Evolutionary conservation across 2,329 filamentous ascomycete species (phyloP), one percentile per base, ranked within the genome.

Genomic region (Penicillium sp.): DNA sequence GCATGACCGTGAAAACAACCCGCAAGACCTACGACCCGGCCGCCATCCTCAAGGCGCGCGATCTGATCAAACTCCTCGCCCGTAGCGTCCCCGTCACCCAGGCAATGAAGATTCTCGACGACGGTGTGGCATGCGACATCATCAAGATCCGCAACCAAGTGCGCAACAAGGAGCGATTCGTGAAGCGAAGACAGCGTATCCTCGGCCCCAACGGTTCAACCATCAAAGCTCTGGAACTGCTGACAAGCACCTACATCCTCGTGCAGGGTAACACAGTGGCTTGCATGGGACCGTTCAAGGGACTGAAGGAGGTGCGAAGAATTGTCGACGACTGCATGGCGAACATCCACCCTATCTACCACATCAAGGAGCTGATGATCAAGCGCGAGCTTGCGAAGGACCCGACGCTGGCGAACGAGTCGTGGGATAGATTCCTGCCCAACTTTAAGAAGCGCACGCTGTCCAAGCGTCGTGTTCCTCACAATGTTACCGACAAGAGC

Each of bases 221-320:
- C 2, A 81, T 99, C 51, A 97, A 97, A 73, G 94, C 94, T 1
- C 83, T 99, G 26, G 92, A 97, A 74, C 83, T 97, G 2, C 83
- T 99, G 52, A 99, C 94, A 1, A 81, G 88, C 67, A 95, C 90
- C 54, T 97, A 97, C 73, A 89, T 99, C 51, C 83, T 97, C 41
- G 94, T 99, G 1, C 94, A 99, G 73, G 94, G 94, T 63, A 97
- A 96, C 75, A 97, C 94, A 0, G 94, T 99, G 26, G 86, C 87
- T 0, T 88, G 85, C 5, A 97, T 99, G 89, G 94, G 94, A 0
- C 86, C 88, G 0, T 97, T 89, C 79, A 96, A 95, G 75, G 92
- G 91, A 2, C 76, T 99, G 45, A 97, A 97, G 77, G 93, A 97
- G 68, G 86, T 97, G 27, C 86, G 94, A 45, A 83, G 92, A 50